Conservation (phyloP, 306 rosid genomes). For the Quercus rubra region DNA sequence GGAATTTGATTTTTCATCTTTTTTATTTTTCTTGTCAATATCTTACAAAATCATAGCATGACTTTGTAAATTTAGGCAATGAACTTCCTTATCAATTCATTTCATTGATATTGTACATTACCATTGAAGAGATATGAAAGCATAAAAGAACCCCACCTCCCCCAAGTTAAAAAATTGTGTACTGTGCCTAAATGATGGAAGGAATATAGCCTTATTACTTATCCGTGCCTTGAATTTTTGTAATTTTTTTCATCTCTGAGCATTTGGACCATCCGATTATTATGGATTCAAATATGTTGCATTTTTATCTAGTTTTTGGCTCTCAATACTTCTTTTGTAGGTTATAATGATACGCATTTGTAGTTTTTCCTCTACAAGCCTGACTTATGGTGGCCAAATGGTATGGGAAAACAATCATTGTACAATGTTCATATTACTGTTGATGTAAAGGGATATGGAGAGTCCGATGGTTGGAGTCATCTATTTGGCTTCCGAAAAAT, state of each 20-base stretch:
- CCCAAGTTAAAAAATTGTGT: background rate
- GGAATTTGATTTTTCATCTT: too few species aligned
- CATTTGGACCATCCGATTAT: constrained; percentile 24
- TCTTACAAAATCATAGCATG: too few species aligned
- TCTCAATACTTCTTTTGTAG: constrained; percentile 12
- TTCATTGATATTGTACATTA: too few species aligned
- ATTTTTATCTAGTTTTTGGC: constrained; percentile 8
- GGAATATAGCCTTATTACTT: background rate
- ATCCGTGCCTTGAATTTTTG: background rate
- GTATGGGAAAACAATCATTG: too few species aligned
- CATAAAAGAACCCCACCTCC: background rate
- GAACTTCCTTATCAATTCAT: too few species aligned
- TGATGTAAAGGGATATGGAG: too few species aligned
- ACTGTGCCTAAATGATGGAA: background rate
- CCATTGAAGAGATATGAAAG: background rate
- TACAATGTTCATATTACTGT: too few species aligned
- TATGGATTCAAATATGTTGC: constrained; percentile 8
- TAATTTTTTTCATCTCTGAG: background rate
- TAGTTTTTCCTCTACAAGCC: constrained; percentile 37
- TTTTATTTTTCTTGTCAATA: too few species aligned
- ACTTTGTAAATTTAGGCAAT: too few species aligned
- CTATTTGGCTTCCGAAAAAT: too few species aligned
- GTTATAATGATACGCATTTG: constrained; percentile 29
- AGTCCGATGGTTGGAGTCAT: too few species aligned
- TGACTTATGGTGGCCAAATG: too few species aligned